Base-by-base conservation (phyloP, 805 yeast genomes). In the Pichia eremophila region DNA sequence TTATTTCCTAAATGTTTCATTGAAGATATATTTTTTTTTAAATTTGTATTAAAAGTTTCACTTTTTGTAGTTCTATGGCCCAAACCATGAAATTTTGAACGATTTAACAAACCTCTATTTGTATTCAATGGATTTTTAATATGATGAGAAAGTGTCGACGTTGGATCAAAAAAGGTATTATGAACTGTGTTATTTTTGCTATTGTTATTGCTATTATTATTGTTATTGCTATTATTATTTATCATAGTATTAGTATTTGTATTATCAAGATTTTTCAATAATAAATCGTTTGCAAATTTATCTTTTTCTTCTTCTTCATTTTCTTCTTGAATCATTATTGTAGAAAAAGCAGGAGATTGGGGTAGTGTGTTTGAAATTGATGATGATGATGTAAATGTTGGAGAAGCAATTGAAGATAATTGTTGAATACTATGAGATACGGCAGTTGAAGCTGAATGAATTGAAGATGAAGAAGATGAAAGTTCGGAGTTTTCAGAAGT, bases 51-150 rank as follows among this genome's bases (percentile, higher is more conserved):
- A 29, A 44, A 44, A 31, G 25, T 51, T 39, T 51, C 54, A 51
- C 54, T 51, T 39, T 49, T 51, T 2, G 50, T 37, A 8, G 48
- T 46, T 39, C 54, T 39, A 44, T 51, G 54, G 25, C 49, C 47
- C 22, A 48, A 41, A 5, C 41, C 45, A 31, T 41, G 37, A 15
- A 44, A 35, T 39, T 47, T 48, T 9, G 50, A 44, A 15, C 45
- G 43, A 39, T 44, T 47, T 5, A 31, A 14, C 25, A 40, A 15
- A 19, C 43, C 36, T 18, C 40, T 35, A 15, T 41, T 47, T 29
- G 36, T 27, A 40, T 15, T 18, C 34, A 22, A 39, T 12, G 32
- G 37, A 34, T 17, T 27, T n/a, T 39, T 28, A 5, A 6, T 22
- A 25, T 19, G 15, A 22, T 10, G n/a, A 27, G 50, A 37, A 11